Percentiles rank a stretch among this genome's conserved stretches.
Conservation (phyloP, 768 basidiomycete genomes). For the Sporobolomyces pararoseus region DNA sequence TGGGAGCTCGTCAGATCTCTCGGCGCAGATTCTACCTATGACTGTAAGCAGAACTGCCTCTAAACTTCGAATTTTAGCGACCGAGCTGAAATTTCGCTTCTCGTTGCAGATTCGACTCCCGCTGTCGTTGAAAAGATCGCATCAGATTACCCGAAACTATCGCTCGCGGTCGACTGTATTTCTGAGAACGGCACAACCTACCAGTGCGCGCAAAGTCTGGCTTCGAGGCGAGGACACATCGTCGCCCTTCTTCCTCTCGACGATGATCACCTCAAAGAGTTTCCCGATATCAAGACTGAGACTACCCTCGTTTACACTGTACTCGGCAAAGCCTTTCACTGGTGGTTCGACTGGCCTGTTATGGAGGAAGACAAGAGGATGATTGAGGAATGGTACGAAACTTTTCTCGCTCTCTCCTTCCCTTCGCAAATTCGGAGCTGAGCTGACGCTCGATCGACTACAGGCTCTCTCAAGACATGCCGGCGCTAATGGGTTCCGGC, state of each 20-base stretch:
- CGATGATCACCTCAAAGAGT: background rate
- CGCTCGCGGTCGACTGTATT: slow-evolving; percentile 16
- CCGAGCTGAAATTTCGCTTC: no score
- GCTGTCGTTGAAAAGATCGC: background rate
- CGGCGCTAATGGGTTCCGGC: slow-evolving; percentile 12
- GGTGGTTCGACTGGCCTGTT: slow-evolving; percentile 5
- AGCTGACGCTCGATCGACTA: no score
- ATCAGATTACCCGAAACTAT: slow-evolving; percentile 4
- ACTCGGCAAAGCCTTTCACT: slow-evolving; percentile 6
- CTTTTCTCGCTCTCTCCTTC: background rate
- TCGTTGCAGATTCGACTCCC: slow-evolving; percentile 5
- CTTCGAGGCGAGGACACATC: slow-evolving; percentile 9
- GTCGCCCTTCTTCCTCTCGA: slow-evolving; percentile 16
- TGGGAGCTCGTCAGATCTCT: slow-evolving; percentile 50
- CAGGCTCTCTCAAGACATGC: background rate
- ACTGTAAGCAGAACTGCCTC: slow-evolving; percentile 39
- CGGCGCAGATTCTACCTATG: slow-evolving; percentile 55
- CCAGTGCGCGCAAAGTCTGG: slow-evolving; percentile 7
- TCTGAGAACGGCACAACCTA: slow-evolving; percentile 15
- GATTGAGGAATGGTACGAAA: slow-evolving; percentile 6
- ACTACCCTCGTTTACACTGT: slow-evolving; percentile 14
- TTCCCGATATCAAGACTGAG: slow-evolving; percentile 12
- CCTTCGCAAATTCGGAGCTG: background rate
- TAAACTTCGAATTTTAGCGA: background rate
- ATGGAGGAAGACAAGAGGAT: slow-evolving; percentile 8